A percentile compares a stretch with the other conserved stretches of the same genome.
Evolutionary conservation across 2,329 filamentous ascomycete genomes (phyloP).

Genomic region (Camillea tinctor): DNA sequence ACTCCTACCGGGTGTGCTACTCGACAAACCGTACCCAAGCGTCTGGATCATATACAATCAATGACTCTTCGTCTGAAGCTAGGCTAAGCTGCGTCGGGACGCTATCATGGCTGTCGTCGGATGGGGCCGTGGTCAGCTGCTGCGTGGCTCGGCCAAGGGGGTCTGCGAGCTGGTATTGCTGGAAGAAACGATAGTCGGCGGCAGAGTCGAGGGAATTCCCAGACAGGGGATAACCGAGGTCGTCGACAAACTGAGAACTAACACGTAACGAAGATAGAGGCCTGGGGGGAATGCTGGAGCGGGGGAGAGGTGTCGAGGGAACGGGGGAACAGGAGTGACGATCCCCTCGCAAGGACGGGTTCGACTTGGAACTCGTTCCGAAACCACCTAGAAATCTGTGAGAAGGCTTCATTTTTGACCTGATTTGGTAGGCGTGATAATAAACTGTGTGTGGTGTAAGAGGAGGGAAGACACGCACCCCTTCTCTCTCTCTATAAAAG

Average conservation of each 20-base stretch:
- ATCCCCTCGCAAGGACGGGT: neutral
- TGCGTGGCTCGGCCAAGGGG: constrained; percentile 31
- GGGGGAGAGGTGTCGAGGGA: constrained; percentile 7
- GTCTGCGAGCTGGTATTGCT: constrained; percentile 41
- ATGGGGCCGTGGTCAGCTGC: constrained; percentile 25
- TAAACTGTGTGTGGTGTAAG: neutral
- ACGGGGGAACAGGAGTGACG: constrained; percentile 7
- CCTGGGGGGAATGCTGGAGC: constrained; percentile 8
- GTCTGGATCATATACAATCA: constrained; percentile 38
- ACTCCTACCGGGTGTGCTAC: constrained; percentile 4
- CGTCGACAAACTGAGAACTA: constrained; percentile 5
- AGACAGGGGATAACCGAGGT: constrained; percentile 24
- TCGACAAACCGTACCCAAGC: constrained; percentile 15
- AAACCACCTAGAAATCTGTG: neutral
- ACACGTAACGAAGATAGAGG: constrained; percentile 3
- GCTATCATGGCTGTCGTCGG: constrained; percentile 40
- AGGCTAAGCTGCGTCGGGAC: constrained; percentile 40
- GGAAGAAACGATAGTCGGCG: constrained; percentile 56
- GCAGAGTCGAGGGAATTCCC: constrained; percentile 53
- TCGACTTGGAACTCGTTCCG: neutral
- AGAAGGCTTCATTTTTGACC: neutral
- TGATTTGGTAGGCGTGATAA: neutral
- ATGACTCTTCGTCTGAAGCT: constrained; percentile 48
- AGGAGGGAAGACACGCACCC: neutral
- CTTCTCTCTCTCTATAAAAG: neutral